Conservation (phyloP, 164 flowering plant genomes). For the Kalanchoe fedtschenkoi region DNA sequence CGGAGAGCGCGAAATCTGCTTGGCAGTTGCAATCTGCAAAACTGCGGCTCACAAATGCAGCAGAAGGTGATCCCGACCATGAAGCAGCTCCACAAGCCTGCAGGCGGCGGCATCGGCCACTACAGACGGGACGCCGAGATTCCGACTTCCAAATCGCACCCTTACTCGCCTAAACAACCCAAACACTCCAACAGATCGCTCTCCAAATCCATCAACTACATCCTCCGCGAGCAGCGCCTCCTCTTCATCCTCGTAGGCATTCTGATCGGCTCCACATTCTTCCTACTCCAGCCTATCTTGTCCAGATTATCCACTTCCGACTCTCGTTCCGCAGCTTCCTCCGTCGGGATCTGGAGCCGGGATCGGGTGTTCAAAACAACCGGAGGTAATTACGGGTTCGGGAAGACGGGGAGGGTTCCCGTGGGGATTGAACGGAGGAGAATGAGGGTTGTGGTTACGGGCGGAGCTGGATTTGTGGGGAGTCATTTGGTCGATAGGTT, state of each 20-base stretch:
- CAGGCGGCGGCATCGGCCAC: slow-evolving; percentile 22
- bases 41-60: too few species aligned
- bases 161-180: slow-evolving; percentile 48
- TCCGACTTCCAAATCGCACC: slow-evolving; percentile 14
- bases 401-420: slow-evolving; percentile 42
- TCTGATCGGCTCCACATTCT: slow-evolving; percentile 73
- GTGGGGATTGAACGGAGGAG: slow-evolving; percentile 39
- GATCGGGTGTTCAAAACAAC: background rate
- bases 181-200: slow-evolving; percentile 49
- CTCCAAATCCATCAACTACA: slow-evolving; percentile 63
- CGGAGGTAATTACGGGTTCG: slow-evolving; percentile 9
- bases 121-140: slow-evolving; percentile 50
- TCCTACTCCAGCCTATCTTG: slow-evolving; percentile 65
- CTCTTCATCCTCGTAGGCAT: slow-evolving; percentile 78
- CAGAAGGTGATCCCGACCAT: too few species aligned
- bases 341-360: slow-evolving; percentile 4
- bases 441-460: slow-evolving; percentile 74
- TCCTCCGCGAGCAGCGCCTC: slow-evolving; percentile 72
- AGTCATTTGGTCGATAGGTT: slow-evolving; percentile 86
- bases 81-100: slow-evolving; percentile 74
- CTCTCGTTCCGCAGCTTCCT: background rate
- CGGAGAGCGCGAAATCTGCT: too few species aligned
- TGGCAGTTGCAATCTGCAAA: too few species aligned
- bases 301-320: slow-evolving; percentile 28
- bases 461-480: slow-evolving; percentile 94